These are phyloP conservation scores for Aphanomyces astaci DNA, from an alignment of 352 stramenopile species.

Conservation along the genomic window DNA sequence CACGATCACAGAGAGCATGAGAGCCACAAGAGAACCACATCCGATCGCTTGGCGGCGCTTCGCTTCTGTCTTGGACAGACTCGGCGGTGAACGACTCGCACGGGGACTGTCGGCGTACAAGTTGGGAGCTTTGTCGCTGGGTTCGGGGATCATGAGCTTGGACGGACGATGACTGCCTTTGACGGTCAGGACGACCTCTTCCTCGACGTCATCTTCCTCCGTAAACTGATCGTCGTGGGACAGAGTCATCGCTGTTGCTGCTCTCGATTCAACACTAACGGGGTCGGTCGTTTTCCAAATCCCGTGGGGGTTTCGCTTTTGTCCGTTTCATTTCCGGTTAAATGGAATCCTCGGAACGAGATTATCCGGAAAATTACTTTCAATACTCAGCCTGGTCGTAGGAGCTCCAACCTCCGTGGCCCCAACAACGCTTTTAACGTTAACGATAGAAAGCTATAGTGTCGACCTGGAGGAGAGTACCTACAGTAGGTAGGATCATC, in stretches of 20 bases:
- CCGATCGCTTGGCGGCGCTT: constrained; percentile 46
- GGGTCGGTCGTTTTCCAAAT: not conserved
- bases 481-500: too few species aligned
- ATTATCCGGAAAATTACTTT: not conserved
- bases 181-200: constrained; percentile 36
- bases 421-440: too few species aligned
- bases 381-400: too few species aligned
- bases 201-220: constrained; percentile 33
- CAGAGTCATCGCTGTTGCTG: not conserved
- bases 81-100: constrained; percentile 29
- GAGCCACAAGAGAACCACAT: constrained; percentile 41
- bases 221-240: constrained; percentile 20
- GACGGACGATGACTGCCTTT: constrained; percentile 24
- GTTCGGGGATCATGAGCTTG: constrained; percentile 11
- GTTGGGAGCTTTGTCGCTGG: constrained; percentile 24
- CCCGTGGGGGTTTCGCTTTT: not conserved
- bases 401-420: too few species aligned
- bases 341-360: not conserved
- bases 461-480: too few species aligned
- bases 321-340: constrained; percentile 6
- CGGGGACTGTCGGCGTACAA: constrained; percentile 69
- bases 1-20: constrained; percentile 52
- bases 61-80: constrained; percentile 42
- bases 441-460: too few species aligned
- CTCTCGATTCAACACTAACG: constrained; percentile 5